A percentile compares a stretch with the other conserved stretches of the same genome.
Evolutionary conservation across 805 yeast species (phyloP).

Genomic region (Ogataea nakhonphanomensis): DNA sequence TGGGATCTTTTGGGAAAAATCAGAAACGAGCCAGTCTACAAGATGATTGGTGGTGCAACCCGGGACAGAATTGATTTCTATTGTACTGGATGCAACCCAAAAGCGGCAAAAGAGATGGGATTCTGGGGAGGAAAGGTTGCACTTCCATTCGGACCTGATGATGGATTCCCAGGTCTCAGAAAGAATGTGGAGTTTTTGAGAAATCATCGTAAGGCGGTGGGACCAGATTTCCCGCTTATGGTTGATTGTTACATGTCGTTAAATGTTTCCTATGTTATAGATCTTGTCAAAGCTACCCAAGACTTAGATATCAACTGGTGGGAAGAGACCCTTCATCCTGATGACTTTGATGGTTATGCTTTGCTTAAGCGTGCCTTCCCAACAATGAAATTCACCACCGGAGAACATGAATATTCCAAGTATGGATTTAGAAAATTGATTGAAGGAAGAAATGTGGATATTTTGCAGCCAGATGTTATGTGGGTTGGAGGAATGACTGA

Average conservation of each 20-base stretch:
- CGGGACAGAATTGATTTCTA: conserved; percentile 43
- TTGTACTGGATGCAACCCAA: conserved; percentile 48
- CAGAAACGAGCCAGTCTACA: conserved; percentile 49
- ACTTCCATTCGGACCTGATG: conserved; percentile 48
- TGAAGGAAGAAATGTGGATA: conserved; percentile 46
- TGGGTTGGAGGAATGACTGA: conserved; percentile 54
- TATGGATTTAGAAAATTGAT: conserved; percentile 50
- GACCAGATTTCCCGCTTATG: conserved; percentile 52
- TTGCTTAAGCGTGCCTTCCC: conserved; percentile 45
- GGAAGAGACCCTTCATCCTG: conserved; percentile 51
- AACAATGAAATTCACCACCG: conserved; percentile 47
- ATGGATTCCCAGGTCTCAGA: conserved; percentile 43
- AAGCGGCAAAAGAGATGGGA: conserved; percentile 47
- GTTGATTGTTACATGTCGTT: conserved; percentile 53
- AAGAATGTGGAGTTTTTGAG: conserved; percentile 44
- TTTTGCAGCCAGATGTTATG: conserved; percentile 51
- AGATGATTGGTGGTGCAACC: conserved; percentile 50
- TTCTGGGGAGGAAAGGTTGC: conserved; percentile 55
- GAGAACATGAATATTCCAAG: conserved; percentile 51
- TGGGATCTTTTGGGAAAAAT: conserved; percentile 51
- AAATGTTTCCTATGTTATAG: conserved; percentile 46
- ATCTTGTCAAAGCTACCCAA: conserved; percentile 40
- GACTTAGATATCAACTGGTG: conserved; percentile 51
- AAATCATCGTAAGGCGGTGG: conserved; percentile 43
- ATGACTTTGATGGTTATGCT: conserved; percentile 47